These are phyloP conservation scores for Penicillium sclerotiorum DNA, from an alignment of 2,329 filamentous ascomycete genomes.

Conservation along the genomic window DNA sequence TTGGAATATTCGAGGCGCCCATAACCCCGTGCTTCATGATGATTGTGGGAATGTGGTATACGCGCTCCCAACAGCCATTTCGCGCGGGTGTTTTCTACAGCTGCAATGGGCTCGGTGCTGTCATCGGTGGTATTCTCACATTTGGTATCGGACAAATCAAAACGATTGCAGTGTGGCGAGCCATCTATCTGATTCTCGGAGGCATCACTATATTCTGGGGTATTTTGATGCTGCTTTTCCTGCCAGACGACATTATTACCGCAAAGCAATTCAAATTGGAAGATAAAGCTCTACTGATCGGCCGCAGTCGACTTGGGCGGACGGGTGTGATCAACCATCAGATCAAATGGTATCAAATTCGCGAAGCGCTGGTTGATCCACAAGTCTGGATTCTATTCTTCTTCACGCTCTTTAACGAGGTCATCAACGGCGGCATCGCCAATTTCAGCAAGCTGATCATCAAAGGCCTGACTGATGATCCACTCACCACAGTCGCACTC, in stretches of 20 bases:
- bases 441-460: constrained; percentile 61
- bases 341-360: constrained; percentile 54
- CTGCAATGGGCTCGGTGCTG: constrained; percentile 44
- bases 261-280: constrained; percentile 47
- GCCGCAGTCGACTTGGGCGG: constrained; percentile 38
- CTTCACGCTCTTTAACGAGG: constrained; percentile 56
- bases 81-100: constrained; percentile 50
- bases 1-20: constrained; percentile 53
- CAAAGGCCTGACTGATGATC: constrained; percentile 47
- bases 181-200: constrained; percentile 51
- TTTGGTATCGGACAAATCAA: constrained; percentile 47
- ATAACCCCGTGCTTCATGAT: constrained; percentile 56
- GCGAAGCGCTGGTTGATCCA: constrained; percentile 49
- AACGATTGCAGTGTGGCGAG: constrained; percentile 48
- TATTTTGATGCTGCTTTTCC: constrained; percentile 40
- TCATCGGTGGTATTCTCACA: constrained; percentile 32
- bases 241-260: constrained; percentile 49
- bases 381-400: constrained; percentile 51
- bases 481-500: constrained; percentile 53
- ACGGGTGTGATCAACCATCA: constrained; percentile 53
- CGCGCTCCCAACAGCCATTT: constrained; percentile 50
- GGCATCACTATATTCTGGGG: constrained; percentile 50
- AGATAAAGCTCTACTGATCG: constrained; percentile 50
- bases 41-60: constrained; percentile 56
- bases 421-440: constrained; percentile 55